Percentiles rank a stretch among this genome's conserved stretches.
These are phyloP conservation scores for Adiantum capillusveneris DNA, from an alignment of 75 land plant genomes.

Conservation along the genomic window DNA sequence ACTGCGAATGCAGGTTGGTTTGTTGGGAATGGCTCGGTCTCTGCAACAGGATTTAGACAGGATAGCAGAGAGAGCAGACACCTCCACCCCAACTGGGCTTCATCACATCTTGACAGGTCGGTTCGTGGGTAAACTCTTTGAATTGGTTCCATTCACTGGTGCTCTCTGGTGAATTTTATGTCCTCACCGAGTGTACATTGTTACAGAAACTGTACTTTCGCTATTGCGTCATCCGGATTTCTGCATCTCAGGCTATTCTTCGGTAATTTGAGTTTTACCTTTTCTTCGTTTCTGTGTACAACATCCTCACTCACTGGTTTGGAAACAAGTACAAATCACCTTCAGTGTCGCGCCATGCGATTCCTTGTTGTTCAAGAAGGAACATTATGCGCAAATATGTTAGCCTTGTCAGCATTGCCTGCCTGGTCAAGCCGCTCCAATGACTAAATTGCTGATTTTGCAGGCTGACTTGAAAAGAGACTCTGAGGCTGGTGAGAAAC, in stretches of 20 bases:
- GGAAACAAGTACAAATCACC: no score
- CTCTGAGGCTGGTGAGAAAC: constrained; percentile 67
- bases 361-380: no score
- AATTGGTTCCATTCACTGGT: background rate
- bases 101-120: constrained; percentile 84
- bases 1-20: constrained; percentile 78
- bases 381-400: no score
- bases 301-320: no score
- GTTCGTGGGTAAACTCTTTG: background rate
- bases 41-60: constrained; percentile 76
- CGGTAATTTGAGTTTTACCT: constrained; percentile 45
- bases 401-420: no score
- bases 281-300: no score
- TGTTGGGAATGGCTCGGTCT: constrained; percentile 80
- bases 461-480: constrained; percentile 70
- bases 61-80: constrained; percentile 82
- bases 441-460: no score
- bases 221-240: constrained; percentile 94
- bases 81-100: constrained; percentile 73
- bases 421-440: no score
- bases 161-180: no score
- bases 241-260: constrained; percentile 87
- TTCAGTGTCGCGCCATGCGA: no score
- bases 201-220: constrained; percentile 78
- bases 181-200: no score